phyloP scores from a whole-genome alignment of 352 stramenopile genomes.

The Pythium guiyangense region DNA sequence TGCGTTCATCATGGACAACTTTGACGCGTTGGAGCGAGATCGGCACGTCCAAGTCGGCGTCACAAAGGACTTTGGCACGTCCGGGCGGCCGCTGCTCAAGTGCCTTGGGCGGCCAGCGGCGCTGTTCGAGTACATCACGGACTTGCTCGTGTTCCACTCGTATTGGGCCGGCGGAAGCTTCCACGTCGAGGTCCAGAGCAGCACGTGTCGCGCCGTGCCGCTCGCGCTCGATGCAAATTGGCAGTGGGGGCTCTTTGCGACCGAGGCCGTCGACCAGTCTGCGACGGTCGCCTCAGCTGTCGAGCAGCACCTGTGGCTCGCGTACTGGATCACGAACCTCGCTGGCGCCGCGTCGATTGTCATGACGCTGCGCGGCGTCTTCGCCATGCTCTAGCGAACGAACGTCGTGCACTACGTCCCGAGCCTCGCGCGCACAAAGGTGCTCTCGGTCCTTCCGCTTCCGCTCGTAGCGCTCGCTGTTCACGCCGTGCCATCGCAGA shows the following conservation, averaged over 20 bases:
- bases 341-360: constrained; percentile 22
- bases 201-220: constrained; percentile 31
- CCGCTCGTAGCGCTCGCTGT: constrained; percentile 15
- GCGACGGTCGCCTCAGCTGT: constrained; percentile 19
- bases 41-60: constrained; percentile 27
- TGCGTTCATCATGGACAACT: constrained; percentile 48
- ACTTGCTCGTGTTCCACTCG: constrained; percentile 43
- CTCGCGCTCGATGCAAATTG: constrained; percentile 26
- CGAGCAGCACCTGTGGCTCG: constrained; percentile 24
- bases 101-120: constrained; percentile 28
- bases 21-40: constrained; percentile 25
- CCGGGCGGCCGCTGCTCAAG: constrained; percentile 34
- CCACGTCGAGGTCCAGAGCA: constrained; percentile 49
- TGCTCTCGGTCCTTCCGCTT: neutral
- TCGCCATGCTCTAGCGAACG: constrained; percentile 27
- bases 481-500: constrained; percentile 5
- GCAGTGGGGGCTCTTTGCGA: constrained; percentile 39
- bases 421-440: constrained; percentile 12
- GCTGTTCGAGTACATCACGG: constrained; percentile 45
- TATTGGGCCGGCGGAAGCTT: constrained; percentile 50
- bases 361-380: constrained; percentile 35
- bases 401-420: constrained; percentile 38
- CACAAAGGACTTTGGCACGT: constrained; percentile 30
- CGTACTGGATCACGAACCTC: constrained; percentile 21
- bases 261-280: constrained; percentile 26